Evolutionary conservation across 768 basidiomycete species (phyloP), one percentile per base, ranked within the genome.

Genomic region (Tubosaeta brunneosetosa): DNA sequence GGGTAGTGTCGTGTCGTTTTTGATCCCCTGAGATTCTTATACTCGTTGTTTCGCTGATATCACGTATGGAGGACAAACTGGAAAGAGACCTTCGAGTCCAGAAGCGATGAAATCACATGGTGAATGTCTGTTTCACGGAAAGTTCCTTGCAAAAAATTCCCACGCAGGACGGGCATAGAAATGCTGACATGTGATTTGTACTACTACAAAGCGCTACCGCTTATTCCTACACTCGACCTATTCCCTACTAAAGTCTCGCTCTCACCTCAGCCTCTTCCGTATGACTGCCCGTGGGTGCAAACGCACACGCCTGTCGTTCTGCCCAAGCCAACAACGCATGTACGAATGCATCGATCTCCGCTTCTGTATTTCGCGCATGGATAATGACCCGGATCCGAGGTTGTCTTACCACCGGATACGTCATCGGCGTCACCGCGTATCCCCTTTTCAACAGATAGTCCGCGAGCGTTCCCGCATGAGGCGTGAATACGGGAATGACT

Each of bases 401-500:
- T 27, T n/a, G 49, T 7, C 32, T 63, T 17, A 61, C 62, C 5
- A 52, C 26, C 7, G 62, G 59, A 32, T 46, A 46, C 0, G 61
- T 63, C 5, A 61, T 17, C 1, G 54, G 26, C 2, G 50, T 33
- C 8, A 53, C 54, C 0, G 45, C 59, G 7, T 63, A 48, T 25
- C 62, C 62, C n/a, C 10, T 64, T 19, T 49, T 25, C 10, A 54
- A 32, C 9, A 63, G n/a, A 17, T 61, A 54, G 16, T 54, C 46
- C 3, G 62, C 50, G 19, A 64, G 45, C 6, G n/a, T 52, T 10
- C n/a, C 13, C 7, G 54, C 56, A 6, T 3, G 32, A 1, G 55
- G 56, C 8, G 59, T 55, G 26, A 58, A 61, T 9, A 64, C 50
- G 8, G 62, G 62, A 3, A 64, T 55, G 55, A 64, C 22, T 11